Evolutionary conservation across 345 rosid genomes (phyloP).

Genomic region (Arabis alpina): DNA sequence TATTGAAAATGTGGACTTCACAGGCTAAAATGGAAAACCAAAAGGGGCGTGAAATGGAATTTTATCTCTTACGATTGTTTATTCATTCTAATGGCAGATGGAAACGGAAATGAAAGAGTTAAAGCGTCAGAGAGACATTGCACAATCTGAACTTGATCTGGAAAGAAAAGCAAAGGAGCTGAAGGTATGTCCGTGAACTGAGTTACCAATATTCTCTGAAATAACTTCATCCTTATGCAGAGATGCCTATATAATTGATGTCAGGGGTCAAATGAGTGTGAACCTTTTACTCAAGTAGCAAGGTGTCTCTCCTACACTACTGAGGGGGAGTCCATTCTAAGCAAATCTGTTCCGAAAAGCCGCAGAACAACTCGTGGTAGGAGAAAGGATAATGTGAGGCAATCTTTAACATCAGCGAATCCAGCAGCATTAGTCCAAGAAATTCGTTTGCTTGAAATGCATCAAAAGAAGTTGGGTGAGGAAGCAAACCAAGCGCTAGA

Average conservation of each 20-base stretch:
- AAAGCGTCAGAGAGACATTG: slow-evolving; percentile 93
- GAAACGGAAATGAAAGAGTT: slow-evolving; percentile 86
- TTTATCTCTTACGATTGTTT: not conserved
- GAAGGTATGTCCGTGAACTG: slow-evolving; percentile 56
- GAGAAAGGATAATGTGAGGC: slow-evolving; percentile 59
- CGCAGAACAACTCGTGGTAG: slow-evolving; percentile 47
- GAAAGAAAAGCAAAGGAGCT: slow-evolving; percentile 73
- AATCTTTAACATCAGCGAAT: slow-evolving; percentile 69
- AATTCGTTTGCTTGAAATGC: slow-evolving; percentile 82
- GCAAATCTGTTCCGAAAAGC: slow-evolving; percentile 47
- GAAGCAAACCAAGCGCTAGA: slow-evolving; percentile 94
- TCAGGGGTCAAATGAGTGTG: slow-evolving; percentile 59
- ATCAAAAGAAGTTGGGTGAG: slow-evolving; percentile 81
- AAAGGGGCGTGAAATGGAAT: not conserved
- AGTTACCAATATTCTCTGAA: slow-evolving; percentile 2
- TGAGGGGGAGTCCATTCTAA: slow-evolving; percentile 49
- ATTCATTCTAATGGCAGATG: slow-evolving; percentile 59
- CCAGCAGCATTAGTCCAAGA: slow-evolving; percentile 82
- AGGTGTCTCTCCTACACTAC: slow-evolving; percentile 76
- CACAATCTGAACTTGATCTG: slow-evolving; percentile 73
- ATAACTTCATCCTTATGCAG: slow-evolving; percentile 3
- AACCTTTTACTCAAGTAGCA: slow-evolving; percentile 64
- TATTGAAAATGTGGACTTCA: slow-evolving; percentile 12
- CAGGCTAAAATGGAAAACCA: slow-evolving; percentile 6
- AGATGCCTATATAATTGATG: slow-evolving; percentile 25